A percentile compares a stretch with the other conserved stretches of the same genome.
Evolutionary conservation across 805 yeast species (phyloP).

Genomic region (Yamadazyma kitorensis): DNA sequence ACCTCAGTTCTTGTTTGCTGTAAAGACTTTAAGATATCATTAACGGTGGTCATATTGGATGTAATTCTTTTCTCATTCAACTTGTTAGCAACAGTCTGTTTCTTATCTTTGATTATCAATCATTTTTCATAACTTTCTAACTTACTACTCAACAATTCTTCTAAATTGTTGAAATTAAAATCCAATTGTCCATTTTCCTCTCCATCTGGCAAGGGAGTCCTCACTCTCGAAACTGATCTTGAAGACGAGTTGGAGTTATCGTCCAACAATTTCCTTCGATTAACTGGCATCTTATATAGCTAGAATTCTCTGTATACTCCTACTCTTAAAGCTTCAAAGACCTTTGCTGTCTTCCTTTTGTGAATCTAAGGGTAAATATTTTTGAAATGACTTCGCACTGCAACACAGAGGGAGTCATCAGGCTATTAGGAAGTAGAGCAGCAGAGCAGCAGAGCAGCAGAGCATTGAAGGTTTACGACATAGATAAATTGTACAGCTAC

Average conservation of each 20-base stretch:
- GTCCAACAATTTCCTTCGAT: too few relatives aligned
- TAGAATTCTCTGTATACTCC: too few relatives aligned
- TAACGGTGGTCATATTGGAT: conserved; percentile 35
- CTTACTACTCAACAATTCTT: conserved; percentile 31
- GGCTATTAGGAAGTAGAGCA: too few relatives aligned
- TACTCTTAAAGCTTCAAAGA: too few relatives aligned
- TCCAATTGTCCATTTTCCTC: conserved; percentile 37
- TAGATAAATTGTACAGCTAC: too few relatives aligned
- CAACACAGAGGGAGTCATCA: too few relatives aligned
- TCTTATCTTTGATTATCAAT: conserved; percentile 18
- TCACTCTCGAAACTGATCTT: conserved; percentile 28
- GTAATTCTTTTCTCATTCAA: conserved; percentile 36
- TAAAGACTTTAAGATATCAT: conserved; percentile 45
- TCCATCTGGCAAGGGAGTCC: conserved; percentile 35
- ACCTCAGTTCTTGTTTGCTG: conserved; percentile 42
- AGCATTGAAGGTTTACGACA: too few relatives aligned
- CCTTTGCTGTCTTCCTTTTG: too few relatives aligned
- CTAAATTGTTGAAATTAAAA: conserved; percentile 31
- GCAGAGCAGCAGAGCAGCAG: too few relatives aligned
- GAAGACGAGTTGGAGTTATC: conserved; percentile 28
- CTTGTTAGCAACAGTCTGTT: conserved; percentile 27
- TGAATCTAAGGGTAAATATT: too few relatives aligned
- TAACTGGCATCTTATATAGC: too few relatives aligned
- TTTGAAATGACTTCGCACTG: too few relatives aligned
- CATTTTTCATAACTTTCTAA: conserved; percentile 27